Evolutionary conservation across 768 basidiomycete species (phyloP).

Genomic region (Daedaleopsis nitida): DNA sequence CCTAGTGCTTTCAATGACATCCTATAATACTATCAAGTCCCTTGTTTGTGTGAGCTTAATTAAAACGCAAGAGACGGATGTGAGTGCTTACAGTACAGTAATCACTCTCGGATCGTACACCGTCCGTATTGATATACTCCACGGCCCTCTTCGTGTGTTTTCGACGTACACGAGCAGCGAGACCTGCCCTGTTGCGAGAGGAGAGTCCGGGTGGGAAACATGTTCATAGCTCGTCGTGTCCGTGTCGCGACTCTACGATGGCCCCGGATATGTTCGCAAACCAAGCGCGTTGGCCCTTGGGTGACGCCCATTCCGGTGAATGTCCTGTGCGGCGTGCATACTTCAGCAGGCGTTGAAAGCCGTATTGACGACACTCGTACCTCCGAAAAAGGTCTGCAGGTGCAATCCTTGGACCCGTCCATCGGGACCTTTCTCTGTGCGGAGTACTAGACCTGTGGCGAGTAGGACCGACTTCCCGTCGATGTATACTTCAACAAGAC

Average conservation of each 20-base stretch:
- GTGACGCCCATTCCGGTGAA: slow-evolving; percentile 59
- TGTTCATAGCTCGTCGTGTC: slow-evolving; percentile 9
- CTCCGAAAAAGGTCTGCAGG: slow-evolving; percentile 81
- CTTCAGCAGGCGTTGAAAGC: slow-evolving; percentile 27
- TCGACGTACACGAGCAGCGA: too few relatives aligned
- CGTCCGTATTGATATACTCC: too few relatives aligned
- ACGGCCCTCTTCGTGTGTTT: too few relatives aligned
- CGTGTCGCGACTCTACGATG: slow-evolving; percentile 23
- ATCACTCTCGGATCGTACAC: too few relatives aligned
- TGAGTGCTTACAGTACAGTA: too few relatives aligned
- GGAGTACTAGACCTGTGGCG: slow-evolving; percentile 50
- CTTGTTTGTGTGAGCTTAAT: too few relatives aligned
- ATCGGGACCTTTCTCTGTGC: slow-evolving; percentile 34
- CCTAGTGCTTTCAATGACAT: too few relatives aligned
- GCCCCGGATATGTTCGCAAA: slow-evolving; percentile 59
- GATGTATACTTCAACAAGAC: slow-evolving; percentile 67
- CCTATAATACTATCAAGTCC: too few relatives aligned
- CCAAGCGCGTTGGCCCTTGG: slow-evolving; percentile 60
- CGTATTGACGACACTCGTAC: slow-evolving; percentile 32
- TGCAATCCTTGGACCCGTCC: slow-evolving; percentile 67
- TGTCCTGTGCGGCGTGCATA: slow-evolving; percentile 63
- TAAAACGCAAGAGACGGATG: too few relatives aligned
- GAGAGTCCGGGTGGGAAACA: too few relatives aligned
- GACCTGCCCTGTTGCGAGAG: too few relatives aligned
- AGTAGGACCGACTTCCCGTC: slow-evolving; percentile 60